phyloP scores from a whole-genome alignment of 2,329 filamentous ascomycete genomes.

The Fusarium sp. region DNA sequence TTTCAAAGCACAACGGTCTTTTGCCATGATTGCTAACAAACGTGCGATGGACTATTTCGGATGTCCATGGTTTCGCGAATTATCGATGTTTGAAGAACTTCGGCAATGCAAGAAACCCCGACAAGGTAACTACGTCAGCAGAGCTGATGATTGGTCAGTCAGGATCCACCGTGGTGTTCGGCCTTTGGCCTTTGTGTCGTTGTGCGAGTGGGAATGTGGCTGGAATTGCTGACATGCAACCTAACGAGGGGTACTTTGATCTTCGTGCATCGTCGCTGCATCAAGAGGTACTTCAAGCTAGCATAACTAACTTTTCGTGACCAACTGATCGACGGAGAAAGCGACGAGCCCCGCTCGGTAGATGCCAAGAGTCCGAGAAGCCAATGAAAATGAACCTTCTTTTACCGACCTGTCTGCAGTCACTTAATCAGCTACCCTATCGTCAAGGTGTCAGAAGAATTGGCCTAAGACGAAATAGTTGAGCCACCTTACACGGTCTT shows the following conservation, averaged over 20 bases:
- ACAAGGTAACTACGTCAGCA: not conserved
- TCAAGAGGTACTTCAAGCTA: rapidly evolving
- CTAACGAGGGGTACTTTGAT: not conserved
- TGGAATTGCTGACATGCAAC: not conserved
- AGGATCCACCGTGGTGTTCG: not conserved
- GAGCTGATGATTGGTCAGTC: not conserved
- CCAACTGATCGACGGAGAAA: not conserved
- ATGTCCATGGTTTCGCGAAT: not conserved
- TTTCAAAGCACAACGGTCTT: rapidly evolving
- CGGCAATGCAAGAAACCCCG: constrained; percentile 7
- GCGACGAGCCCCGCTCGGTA: not conserved
- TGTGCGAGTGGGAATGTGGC: not conserved
- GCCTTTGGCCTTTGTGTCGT: not conserved
- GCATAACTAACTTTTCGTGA: too few species aligned
- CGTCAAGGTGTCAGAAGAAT: not conserved
- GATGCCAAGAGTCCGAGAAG: constrained; percentile 26
- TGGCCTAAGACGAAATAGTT: not conserved
- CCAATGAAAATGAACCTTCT: not conserved
- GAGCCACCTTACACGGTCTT: rapidly evolving
- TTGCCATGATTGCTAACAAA: not conserved
- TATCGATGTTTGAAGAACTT: not conserved
- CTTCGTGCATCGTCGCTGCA: rapidly evolving
- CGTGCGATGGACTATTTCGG: constrained; percentile 1
- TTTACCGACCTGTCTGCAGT: not conserved
- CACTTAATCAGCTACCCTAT: constrained; percentile 6